Evolutionary conservation across 2,329 filamentous ascomycete species (phyloP).

Genomic region (Cladophialophora yegresii): DNA sequence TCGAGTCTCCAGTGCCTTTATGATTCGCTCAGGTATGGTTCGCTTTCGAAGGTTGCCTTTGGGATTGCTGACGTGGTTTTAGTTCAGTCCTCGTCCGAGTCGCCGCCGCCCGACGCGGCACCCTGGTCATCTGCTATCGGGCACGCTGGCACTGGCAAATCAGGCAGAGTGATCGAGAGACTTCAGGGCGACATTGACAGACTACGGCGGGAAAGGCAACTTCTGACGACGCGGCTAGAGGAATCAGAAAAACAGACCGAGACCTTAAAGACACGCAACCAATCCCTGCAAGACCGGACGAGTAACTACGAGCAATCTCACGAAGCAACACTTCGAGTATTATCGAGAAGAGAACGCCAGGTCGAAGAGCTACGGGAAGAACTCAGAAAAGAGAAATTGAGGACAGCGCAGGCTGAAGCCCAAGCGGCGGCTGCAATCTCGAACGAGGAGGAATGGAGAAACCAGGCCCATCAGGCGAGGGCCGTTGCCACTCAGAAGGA

Average conservation of each 20-base stretch:
- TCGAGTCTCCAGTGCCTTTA: constrained; percentile 32
- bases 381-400: constrained; percentile 46
- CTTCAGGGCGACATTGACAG: constrained; percentile 55
- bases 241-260: constrained; percentile 53
- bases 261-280: constrained; percentile 47
- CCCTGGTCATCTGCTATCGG: constrained; percentile 55
- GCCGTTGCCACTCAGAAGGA: constrained; percentile 36
- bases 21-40: constrained; percentile 33
- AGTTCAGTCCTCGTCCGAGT: constrained; percentile 32
- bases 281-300: constrained; percentile 50
- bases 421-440: constrained; percentile 39
- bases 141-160: constrained; percentile 53
- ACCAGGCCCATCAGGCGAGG: constrained; percentile 38
- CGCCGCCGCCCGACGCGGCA: constrained; percentile 37
- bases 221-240: constrained; percentile 50
- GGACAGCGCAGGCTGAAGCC: constrained; percentile 46
- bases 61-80: constrained; percentile 4
- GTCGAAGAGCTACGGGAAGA: constrained; percentile 48
- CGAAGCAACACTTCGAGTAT: constrained; percentile 51
- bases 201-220: constrained; percentile 49
- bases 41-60: not conserved
- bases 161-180: constrained; percentile 54
- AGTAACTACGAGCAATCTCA: constrained; percentile 51
- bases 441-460: constrained; percentile 37
- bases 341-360: constrained; percentile 52